A percentile compares a stretch with the other conserved stretches of the same genome.
Conservation (phyloP, 495 filamentous ascomycete genomes). For the Podospora pseudoanserina region DNA sequence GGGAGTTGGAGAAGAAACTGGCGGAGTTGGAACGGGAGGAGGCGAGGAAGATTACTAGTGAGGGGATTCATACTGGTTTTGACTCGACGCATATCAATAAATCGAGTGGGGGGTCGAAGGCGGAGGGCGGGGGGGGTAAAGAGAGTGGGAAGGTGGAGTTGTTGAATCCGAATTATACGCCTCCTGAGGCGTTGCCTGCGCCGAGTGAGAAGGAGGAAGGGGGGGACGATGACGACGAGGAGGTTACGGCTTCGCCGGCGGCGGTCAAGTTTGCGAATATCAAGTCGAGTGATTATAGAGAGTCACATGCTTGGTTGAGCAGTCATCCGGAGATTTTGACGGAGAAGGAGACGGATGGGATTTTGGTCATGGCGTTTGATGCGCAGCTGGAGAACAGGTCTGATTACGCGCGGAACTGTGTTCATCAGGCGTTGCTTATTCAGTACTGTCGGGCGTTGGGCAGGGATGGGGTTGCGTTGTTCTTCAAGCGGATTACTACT, state of each 20-base stretch:
- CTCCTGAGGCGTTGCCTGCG: slow-evolving; percentile 20
- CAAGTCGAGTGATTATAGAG: slow-evolving; percentile 66
- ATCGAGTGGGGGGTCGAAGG: slow-evolving; percentile 35
- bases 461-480: slow-evolving; percentile 80
- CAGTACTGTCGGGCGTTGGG: slow-evolving; percentile 93
- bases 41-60: slow-evolving; percentile 86
- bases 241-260: slow-evolving; percentile 69
- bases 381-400: slow-evolving; percentile 69
- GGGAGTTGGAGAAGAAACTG: slow-evolving; percentile 66
- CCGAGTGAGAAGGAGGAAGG: slow-evolving; percentile 25
- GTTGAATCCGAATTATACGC: slow-evolving; percentile 63
- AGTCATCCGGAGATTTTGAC: slow-evolving; percentile 70
- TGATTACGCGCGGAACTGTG: slow-evolving; percentile 78
- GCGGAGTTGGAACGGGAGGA: slow-evolving; percentile 84
- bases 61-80: slow-evolving; percentile 87
- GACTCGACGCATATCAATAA: slow-evolving; percentile 75
- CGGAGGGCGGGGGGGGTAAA: slow-evolving; percentile 24
- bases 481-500: slow-evolving; percentile 96
- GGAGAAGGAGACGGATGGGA: slow-evolving; percentile 86
- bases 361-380: slow-evolving; percentile 89
- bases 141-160: slow-evolving; percentile 62
- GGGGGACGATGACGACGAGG: slow-evolving; percentile 64
- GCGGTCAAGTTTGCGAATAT: slow-evolving; percentile 78
- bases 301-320: slow-evolving; percentile 69
- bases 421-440: slow-evolving; percentile 86